Percentiles rank a stretch among this genome's conserved stretches.
These are phyloP conservation scores for Byssochlamys sp. DNA, from an alignment of 2,329 filamentous ascomycete genomes.

Conservation along the genomic window DNA sequence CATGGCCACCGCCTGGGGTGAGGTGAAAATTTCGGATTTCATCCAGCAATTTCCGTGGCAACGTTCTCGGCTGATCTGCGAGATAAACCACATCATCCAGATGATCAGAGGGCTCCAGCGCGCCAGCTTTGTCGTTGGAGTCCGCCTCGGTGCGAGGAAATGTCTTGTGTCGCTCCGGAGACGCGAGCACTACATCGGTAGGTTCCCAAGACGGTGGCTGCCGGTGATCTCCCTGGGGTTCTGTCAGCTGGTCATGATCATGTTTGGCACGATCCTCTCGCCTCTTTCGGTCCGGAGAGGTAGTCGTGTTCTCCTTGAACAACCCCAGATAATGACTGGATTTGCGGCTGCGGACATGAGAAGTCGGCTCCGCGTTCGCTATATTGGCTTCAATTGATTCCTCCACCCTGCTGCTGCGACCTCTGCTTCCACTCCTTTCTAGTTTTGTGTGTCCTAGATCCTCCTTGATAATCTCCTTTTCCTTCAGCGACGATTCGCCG, in stretches of 20 bases:
- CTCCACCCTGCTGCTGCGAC: conserved; percentile 43
- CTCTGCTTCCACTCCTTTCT: conserved; percentile 33
- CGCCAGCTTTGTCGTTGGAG: background rate
- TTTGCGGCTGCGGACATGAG: conserved; percentile 53
- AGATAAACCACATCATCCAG: conserved; percentile 7
- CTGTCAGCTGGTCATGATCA: conserved; percentile 23
- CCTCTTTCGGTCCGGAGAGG: conserved; percentile 43
- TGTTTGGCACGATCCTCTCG: conserved; percentile 36
- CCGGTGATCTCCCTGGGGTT: conserved; percentile 6
- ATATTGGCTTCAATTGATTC: conserved; percentile 56
- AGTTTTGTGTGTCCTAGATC: conserved; percentile 13
- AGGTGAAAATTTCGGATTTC: conserved; percentile 49
- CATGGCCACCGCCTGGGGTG: conserved; percentile 37
- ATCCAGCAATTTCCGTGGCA: conserved; percentile 45
- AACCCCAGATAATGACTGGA: conserved; percentile 57
- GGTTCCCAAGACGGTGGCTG: background rate
- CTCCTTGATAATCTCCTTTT: conserved; percentile 3
- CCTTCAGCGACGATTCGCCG: background rate
- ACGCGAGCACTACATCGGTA: background rate
- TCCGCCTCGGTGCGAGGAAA: background rate
- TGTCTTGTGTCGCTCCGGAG: background rate
- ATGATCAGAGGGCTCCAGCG: conserved; percentile 4
- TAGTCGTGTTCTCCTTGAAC: conserved; percentile 53
- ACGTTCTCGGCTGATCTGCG: background rate
- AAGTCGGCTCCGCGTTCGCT: conserved; percentile 45